Evolutionary conservation across 768 basidiomycete genomes (phyloP).

Genomic region (Crucibulum laeve): DNA sequence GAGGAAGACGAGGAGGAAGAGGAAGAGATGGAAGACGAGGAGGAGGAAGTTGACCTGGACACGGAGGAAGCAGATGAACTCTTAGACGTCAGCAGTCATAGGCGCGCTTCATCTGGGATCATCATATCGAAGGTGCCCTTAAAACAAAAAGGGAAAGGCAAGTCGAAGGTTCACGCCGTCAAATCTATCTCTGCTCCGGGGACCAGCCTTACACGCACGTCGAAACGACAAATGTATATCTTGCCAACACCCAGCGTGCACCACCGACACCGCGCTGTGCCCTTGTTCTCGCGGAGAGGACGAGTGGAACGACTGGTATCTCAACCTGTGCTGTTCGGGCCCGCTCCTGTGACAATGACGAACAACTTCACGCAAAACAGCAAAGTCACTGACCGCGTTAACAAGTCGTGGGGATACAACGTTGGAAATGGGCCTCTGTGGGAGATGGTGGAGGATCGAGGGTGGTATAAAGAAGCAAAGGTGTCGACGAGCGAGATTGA

Average conservation of each 20-base stretch:
- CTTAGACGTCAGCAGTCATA: constrained; percentile 10
- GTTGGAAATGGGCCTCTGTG: constrained; percentile 75
- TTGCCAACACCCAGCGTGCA: constrained; percentile 64
- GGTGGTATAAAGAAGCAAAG: constrained; percentile 68
- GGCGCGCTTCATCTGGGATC: neutral
- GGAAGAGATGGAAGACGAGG: constrained; percentile 16
- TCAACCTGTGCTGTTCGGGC: constrained; percentile 46
- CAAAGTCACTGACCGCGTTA: constrained; percentile 50
- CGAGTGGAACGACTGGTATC: constrained; percentile 57
- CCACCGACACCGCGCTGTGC: constrained; percentile 69
- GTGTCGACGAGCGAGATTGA: constrained; percentile 25
- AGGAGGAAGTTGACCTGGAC: constrained; percentile 2
- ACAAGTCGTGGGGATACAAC: constrained; percentile 70
- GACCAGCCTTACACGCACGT: constrained; percentile 14
- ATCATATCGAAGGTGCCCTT: constrained; percentile 4
- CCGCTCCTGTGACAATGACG: constrained; percentile 38
- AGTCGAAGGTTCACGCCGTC: constrained; percentile 17
- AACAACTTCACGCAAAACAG: constrained; percentile 50
- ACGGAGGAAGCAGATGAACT: constrained; percentile 12
- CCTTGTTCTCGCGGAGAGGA: constrained; percentile 46
- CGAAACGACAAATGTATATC: constrained; percentile 49
- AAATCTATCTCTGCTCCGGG: constrained; percentile 7
- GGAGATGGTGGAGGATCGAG: constrained; percentile 75
- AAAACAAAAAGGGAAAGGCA: constrained; percentile 22
- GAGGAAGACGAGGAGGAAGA: constrained; percentile 22